Percentiles rank a stretch among this genome's conserved stretches.
Evolutionary conservation across 1,284 basidiomycete genomes (phyloP).

Genomic region (Earliella scabrosa): DNA sequence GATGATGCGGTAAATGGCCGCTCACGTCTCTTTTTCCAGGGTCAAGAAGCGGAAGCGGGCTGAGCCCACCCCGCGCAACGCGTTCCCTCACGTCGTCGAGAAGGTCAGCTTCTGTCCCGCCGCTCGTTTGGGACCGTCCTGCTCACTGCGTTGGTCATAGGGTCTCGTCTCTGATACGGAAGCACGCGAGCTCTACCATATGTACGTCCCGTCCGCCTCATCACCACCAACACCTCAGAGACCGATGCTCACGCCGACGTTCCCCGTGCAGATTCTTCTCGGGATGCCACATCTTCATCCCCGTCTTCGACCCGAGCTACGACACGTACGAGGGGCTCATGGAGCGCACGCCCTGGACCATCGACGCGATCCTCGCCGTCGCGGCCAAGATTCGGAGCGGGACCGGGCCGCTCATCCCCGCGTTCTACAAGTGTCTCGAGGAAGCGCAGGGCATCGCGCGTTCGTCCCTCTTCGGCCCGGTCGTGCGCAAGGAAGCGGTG

Average conservation of each 20-base stretch:
- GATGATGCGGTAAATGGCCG: neutral
- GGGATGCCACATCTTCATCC: conserved; percentile 94
- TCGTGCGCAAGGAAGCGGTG: conserved; percentile 92
- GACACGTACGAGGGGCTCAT: conserved; percentile 90
- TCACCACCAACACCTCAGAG: neutral
- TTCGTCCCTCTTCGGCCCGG: conserved; percentile 89
- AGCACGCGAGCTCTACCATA: conserved; percentile 82
- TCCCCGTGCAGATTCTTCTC: conserved; percentile 79
- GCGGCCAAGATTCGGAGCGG: conserved; percentile 91
- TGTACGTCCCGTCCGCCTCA: conserved; percentile 47
- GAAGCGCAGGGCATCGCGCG: conserved; percentile 94
- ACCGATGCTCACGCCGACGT: conserved; percentile 1
- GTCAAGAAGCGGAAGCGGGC: conserved; percentile 87
- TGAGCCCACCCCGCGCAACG: conserved; percentile 85
- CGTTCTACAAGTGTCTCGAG: conserved; percentile 90
- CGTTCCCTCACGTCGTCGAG: conserved; percentile 83
- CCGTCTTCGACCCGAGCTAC: conserved; percentile 87
- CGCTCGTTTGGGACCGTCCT: neutral
- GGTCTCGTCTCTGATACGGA: conserved; percentile 78
- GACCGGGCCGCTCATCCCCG: conserved; percentile 80
- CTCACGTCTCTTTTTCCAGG: conserved; percentile 41
- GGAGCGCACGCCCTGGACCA: conserved; percentile 92
- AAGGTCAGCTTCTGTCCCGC: conserved; percentile 51
- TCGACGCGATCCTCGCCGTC: conserved; percentile 88
- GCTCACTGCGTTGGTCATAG: conserved; percentile 38